phyloP scores from a whole-genome alignment of 306 rosid species.

The Prunus salicina region DNA sequence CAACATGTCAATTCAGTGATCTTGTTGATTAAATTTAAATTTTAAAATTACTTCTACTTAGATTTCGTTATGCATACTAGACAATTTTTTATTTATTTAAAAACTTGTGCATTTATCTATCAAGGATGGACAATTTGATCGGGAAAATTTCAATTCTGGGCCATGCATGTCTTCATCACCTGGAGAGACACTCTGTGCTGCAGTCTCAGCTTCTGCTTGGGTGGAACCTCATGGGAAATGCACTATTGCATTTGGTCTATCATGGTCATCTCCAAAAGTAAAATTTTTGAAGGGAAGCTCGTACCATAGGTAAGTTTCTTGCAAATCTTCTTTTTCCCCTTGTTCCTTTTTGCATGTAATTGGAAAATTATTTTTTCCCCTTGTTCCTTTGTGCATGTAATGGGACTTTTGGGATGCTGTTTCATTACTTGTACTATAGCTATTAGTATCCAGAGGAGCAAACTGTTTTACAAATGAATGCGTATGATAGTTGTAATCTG shows the following conservation, averaged over 20 bases:
- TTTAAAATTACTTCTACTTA: background rate
- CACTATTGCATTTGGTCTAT: constrained; percentile 85
- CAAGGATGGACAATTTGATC: constrained; percentile 92
- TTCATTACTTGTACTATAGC: background rate
- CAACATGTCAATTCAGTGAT: background rate
- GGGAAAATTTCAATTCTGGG: constrained; percentile 71
- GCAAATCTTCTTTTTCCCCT: constrained; percentile 7
- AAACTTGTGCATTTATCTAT: background rate
- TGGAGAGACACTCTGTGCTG: constrained; percentile 93
- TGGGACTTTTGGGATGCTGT: background rate
- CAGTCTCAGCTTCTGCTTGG: constrained; percentile 95
- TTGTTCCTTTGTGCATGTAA: background rate
- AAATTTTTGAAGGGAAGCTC: constrained; percentile 87
- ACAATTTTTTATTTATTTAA: background rate
- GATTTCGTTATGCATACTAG: background rate
- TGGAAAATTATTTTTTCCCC: no score
- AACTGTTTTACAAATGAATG: background rate
- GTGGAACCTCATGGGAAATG: constrained; percentile 99
- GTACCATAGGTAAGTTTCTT: constrained; percentile 57
- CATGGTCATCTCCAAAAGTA: constrained; percentile 97
- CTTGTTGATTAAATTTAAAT: background rate
- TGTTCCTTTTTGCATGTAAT: constrained; percentile 7
- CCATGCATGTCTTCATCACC: constrained; percentile 83
- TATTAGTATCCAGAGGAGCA: background rate
- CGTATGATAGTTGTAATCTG: background rate